Base-by-base conservation (phyloP, 805 yeast species). In the Spathaspora girioi region DNA sequence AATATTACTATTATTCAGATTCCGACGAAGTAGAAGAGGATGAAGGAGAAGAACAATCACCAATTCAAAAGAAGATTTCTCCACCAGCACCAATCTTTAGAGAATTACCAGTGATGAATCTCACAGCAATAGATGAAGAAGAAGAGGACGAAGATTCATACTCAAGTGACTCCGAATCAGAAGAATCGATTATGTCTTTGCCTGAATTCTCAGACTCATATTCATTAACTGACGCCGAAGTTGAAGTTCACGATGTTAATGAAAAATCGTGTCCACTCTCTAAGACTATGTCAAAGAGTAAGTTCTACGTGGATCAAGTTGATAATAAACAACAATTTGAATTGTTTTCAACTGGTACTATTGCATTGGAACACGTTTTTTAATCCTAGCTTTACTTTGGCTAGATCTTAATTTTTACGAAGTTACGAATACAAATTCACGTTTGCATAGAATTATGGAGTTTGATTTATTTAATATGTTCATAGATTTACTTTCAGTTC, bases 61-160 rank as follows among this genome's bases (percentile, higher is more conserved):
- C 3, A 23, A 23, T 23, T 23, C 43, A 35, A 6, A 8, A 17
- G 12, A 45, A 31, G 27, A 35, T 43, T 35, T 14, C 50, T 3
- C 11, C 40, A 32, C 35, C 50, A 31, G 17, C 43, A 12, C 32
- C 45, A 19, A 26, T 52, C 11, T 58, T 48, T 49, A 60, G 59
- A 47, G 45, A 56, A 48, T 50, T 63, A 26, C 64, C 67, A 41
- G 45, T 49, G 17, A 60, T 63, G 49, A 52, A 61, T 43, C 54
- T 59, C 43, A 51, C 59, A 14, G 19, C 48, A 14, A 55, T 55
- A n/a, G 49, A 50, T 15, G 56, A 50, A 44, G 50, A 49, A 42
- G 56, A 48, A n/a, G 56, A 54, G 31, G 57, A 52, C 20, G 54
- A 47, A 14, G 44, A 40, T 17, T 29, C 54, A 5, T 48, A 31